A percentile compares a stretch with the other conserved stretches of the same genome.
Conservation (phyloP, 352 stramenopile species). For the Globisporangium abappressorium region DNA sequence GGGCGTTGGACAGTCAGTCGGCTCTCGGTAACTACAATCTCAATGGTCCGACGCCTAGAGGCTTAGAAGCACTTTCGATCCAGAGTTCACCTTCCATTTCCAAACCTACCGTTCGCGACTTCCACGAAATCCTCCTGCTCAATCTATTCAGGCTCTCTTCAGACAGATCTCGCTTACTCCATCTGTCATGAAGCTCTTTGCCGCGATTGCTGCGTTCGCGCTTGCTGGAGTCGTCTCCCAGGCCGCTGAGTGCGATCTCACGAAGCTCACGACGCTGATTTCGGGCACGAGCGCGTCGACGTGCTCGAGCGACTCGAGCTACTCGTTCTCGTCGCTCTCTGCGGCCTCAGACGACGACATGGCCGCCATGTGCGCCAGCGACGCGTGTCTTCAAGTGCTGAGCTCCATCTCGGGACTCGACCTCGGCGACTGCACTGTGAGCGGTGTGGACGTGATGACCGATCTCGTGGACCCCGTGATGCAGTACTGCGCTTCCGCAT, state of each 20-base stretch:
- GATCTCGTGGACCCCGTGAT: slow-evolving; percentile 33
- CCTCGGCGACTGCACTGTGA: slow-evolving; percentile 34
- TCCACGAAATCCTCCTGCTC: not conserved
- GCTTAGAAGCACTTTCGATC: not conserved
- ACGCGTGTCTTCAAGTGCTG: slow-evolving; percentile 28
- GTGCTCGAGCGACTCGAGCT: slow-evolving; percentile 30
- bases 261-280: slow-evolving; percentile 26
- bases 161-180: not conserved
- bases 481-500: slow-evolving; percentile 22
- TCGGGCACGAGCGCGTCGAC: slow-evolving; percentile 21
- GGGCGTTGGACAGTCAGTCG: not conserved
- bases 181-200: not conserved
- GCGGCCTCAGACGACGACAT: slow-evolving; percentile 26
- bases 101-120: not conserved
- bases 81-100: not conserved
- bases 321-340: slow-evolving; percentile 29
- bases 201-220: not conserved
- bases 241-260: slow-evolving; percentile 25
- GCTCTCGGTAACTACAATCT: too few species aligned
- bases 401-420: slow-evolving; percentile 21
- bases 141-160: not conserved
- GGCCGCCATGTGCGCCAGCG: slow-evolving; percentile 27
- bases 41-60: not conserved
- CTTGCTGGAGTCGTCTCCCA: not conserved
- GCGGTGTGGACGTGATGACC: slow-evolving; percentile 23